A percentile compares a stretch with the other conserved stretches of the same genome.
Evolutionary conservation across 1,284 basidiomycete species (phyloP).

Genomic region (Cerrena zonata): DNA sequence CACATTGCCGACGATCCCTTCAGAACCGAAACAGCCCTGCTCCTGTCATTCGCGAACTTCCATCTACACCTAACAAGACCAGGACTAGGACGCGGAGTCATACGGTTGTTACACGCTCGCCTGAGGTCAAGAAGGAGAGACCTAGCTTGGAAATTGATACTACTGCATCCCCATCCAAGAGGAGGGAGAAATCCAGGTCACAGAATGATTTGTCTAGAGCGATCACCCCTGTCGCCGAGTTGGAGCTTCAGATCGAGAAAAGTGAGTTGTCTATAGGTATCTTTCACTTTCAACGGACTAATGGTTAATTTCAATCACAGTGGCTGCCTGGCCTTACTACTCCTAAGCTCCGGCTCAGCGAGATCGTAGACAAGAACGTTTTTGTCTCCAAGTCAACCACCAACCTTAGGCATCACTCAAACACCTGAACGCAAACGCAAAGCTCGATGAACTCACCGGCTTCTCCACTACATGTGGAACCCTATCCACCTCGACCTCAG

Average conservation of each 20-base stretch:
- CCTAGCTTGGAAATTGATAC: constrained; percentile 31
- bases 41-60: constrained; percentile 7
- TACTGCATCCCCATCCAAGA: constrained; percentile 48
- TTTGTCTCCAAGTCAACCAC: constrained; percentile 45
- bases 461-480: constrained; percentile 56
- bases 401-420: constrained; percentile 9
- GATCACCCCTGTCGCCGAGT: constrained; percentile 55
- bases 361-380: constrained; percentile 58
- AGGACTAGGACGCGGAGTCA: constrained; percentile 47
- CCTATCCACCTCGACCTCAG: constrained; percentile 45
- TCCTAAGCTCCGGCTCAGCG: constrained; percentile 45
- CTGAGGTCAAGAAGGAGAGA: constrained; percentile 31
- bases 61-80: constrained; percentile 19
- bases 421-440: constrained; percentile 4
- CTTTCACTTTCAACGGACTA: no score
- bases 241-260: constrained; percentile 59
- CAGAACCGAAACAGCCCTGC: constrained; percentile 17
- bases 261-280: constrained; percentile 33
- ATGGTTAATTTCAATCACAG: no score
- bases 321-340: constrained; percentile 22
- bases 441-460: constrained; percentile 47
- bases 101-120: constrained; percentile 60
- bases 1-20: constrained; percentile 24
- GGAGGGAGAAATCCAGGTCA: constrained; percentile 60
- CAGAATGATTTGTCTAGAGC: constrained; percentile 59